phyloP scores from a whole-genome alignment of 768 basidiomycete species.

The Pilatotrama ljubarskyi region DNA sequence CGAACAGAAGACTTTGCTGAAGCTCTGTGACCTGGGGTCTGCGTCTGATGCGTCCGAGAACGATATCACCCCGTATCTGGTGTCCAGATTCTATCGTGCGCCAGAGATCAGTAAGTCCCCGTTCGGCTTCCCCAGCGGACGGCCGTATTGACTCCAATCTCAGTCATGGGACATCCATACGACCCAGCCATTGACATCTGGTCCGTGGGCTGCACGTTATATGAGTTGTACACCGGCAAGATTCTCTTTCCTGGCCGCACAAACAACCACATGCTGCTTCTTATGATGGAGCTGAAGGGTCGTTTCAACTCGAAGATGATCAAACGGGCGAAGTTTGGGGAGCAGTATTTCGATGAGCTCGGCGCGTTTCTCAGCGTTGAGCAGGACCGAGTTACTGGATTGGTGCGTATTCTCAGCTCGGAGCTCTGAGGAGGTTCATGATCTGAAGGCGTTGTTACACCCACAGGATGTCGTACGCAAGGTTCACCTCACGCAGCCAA shows the following conservation, averaged over 20 bases:
- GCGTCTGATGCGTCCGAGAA: constrained; percentile 94
- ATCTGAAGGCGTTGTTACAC: not conserved
- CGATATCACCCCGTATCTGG: constrained; percentile 97
- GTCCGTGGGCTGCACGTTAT: constrained; percentile 98
- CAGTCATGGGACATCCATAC: constrained; percentile 94
- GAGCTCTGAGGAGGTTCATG: not conserved
- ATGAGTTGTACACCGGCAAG: constrained; percentile 93
- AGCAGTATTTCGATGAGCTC: constrained; percentile 92
- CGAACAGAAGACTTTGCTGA: constrained; percentile 89
- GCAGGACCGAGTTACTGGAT: constrained; percentile 79
- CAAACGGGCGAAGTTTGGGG: constrained; percentile 91
- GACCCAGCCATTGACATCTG: constrained; percentile 93
- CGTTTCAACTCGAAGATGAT: constrained; percentile 92
- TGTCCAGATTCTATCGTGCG: constrained; percentile 95
- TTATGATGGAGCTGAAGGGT: constrained; percentile 98
- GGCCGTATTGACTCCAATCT: constrained; percentile 5
- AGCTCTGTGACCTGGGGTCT: constrained; percentile 96
- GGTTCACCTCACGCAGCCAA: constrained; percentile 80
- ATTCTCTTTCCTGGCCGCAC: constrained; percentile 96
- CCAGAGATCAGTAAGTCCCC: constrained; percentile 89
- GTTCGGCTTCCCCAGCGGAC: constrained; percentile 4
- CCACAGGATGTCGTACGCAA: constrained; percentile 78
- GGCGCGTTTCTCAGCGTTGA: constrained; percentile 84
- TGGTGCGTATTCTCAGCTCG: constrained; percentile 52
- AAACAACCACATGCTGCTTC: constrained; percentile 96